Evolutionary conservation across 768 basidiomycete genomes (phyloP).

Genomic region (Mycena floridula): DNA sequence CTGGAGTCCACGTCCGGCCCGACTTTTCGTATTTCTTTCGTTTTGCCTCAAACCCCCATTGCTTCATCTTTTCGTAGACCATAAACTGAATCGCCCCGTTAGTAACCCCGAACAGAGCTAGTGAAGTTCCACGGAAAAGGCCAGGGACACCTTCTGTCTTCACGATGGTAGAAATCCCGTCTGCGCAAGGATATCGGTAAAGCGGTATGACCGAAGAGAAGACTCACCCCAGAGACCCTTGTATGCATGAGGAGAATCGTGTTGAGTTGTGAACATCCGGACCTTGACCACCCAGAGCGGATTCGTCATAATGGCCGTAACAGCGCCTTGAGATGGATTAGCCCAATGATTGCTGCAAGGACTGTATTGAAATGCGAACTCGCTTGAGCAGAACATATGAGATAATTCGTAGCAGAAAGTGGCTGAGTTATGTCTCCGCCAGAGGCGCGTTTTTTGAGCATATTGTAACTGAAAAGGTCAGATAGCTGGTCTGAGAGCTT

Average conservation of each 20-base stretch:
- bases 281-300: constrained; percentile 98
- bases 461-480: constrained; percentile 69
- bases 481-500: not conserved
- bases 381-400: constrained; percentile 91
- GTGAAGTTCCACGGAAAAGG: constrained; percentile 79
- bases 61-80: constrained; percentile 93
- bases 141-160: constrained; percentile 71
- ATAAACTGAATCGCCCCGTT: constrained; percentile 97
- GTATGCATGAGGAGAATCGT: constrained; percentile 67
- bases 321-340: constrained; percentile 57
- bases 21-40: constrained; percentile 50
- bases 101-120: constrained; percentile 88
- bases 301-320: constrained; percentile 91
- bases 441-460: constrained; percentile 78
- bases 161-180: constrained; percentile 70
- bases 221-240: constrained; percentile 68
- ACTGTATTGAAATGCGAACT: constrained; percentile 56
- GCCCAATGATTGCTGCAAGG: constrained; percentile 10
- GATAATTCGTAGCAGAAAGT: constrained; percentile 72
- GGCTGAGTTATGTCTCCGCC: constrained; percentile 58
- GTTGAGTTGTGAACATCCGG: constrained; percentile 84
- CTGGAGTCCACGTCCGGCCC: constrained; percentile 60
- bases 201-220: not conserved
- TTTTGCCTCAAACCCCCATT: constrained; percentile 80
- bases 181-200: constrained; percentile 25